Evolutionary conservation across 176 grass and related monocot genomes (phyloP).

Genomic region (Carex kokanica): DNA sequence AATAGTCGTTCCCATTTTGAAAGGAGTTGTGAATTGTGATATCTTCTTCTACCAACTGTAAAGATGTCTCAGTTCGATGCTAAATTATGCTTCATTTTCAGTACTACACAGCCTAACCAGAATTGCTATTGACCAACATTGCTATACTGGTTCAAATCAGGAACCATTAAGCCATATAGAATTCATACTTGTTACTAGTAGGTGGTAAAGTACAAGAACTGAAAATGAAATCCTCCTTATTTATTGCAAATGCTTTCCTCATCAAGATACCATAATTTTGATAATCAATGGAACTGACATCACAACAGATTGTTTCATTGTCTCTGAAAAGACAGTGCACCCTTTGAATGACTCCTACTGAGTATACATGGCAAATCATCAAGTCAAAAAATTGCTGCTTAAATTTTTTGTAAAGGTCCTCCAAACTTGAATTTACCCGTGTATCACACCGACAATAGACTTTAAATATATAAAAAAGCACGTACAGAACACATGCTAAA

Average conservation of each 20-base stretch:
- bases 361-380: neutral
- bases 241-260: slow-evolving; percentile 6
- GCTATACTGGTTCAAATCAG: neutral
- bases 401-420: neutral
- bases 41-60: slow-evolving; percentile 9
- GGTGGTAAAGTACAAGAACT: neutral
- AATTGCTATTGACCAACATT: neutral
- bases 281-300: slow-evolving; percentile 6
- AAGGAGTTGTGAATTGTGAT: slow-evolving; percentile 1
- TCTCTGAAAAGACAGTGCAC: neutral
- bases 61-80: neutral
- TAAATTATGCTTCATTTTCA: slow-evolving; percentile 12
- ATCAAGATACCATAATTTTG: neutral
- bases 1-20: slow-evolving; percentile 11
- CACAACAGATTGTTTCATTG: neutral
- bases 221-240: neutral
- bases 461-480: neutral
- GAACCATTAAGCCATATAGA: neutral
- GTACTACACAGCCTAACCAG: neutral
- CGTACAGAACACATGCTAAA: neutral
- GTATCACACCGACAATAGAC: neutral
- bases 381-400: neutral
- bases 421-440: neutral
- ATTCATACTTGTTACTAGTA: neutral
- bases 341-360: neutral